phyloP scores from a whole-genome alignment of 140 eudicot species.

The Ambrosia hybrid region DNA sequence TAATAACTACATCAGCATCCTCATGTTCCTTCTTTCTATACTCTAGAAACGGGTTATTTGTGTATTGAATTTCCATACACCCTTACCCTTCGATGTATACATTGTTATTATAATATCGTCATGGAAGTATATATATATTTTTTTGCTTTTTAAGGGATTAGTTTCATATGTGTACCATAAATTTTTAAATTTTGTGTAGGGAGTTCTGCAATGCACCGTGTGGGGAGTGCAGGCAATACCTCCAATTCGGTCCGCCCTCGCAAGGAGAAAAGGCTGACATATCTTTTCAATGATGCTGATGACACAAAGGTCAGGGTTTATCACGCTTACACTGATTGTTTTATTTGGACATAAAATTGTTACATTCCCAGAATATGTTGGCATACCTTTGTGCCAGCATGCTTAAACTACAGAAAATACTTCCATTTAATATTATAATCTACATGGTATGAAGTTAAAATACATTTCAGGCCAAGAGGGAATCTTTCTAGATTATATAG shows the following conservation, averaged over 20 bases:
- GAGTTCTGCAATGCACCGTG: constrained; percentile 69
- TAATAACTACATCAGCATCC: too few relatives aligned
- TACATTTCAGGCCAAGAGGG: background rate
- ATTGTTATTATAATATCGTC: background rate
- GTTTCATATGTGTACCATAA: constrained; percentile 8
- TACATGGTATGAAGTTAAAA: constrained; percentile 15
- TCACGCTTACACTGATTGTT: background rate
- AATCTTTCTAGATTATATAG: constrained; percentile 6
- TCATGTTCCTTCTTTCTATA: background rate
- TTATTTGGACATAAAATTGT: constrained; percentile 15
- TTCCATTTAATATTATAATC: constrained; percentile 2
- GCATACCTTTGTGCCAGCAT: constrained; percentile 7
- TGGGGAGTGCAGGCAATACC: constrained; percentile 70
- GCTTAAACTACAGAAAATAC: constrained; percentile 3
- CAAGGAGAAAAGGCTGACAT: constrained; percentile 73
- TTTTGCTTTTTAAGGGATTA: background rate
- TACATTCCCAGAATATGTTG: constrained; percentile 14
- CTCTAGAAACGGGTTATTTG: background rate
- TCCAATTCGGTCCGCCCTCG: constrained; percentile 62
- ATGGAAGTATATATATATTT: background rate
- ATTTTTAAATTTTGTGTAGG: constrained; percentile 27
- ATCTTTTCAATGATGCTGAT: constrained; percentile 63
- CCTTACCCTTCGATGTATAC: constrained; percentile 4
- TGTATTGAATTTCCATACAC: background rate
- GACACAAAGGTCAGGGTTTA: constrained; percentile 55